Conservation (phyloP, 176 grass and related monocot species). For the Metroxylon sagu region DNA sequence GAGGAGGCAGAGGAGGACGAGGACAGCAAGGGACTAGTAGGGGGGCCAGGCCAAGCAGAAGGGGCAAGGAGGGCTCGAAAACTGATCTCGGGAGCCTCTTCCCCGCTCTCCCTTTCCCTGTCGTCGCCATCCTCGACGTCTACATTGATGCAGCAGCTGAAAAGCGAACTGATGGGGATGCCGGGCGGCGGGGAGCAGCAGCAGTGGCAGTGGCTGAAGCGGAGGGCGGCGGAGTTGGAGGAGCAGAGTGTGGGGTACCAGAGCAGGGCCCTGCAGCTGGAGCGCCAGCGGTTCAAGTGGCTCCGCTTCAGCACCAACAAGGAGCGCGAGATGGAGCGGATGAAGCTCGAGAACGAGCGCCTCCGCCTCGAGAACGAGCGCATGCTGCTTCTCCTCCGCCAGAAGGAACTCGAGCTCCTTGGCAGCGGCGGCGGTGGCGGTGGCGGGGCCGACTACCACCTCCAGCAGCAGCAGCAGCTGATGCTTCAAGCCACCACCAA, state of each 20-base stretch:
- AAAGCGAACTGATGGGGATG: conserved; percentile 34
- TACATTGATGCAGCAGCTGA: conserved; percentile 43
- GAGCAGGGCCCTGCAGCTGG: conserved; percentile 32
- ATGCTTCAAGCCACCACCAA: too few species aligned
- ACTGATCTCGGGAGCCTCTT: conserved; percentile 6
- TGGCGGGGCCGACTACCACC: neutral
- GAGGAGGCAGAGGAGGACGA: conserved; percentile 15
- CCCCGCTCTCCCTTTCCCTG: conserved; percentile 21
- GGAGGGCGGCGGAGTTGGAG: conserved; percentile 51
- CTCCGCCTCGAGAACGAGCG: conserved; percentile 44
- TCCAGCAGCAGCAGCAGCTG: too few species aligned
- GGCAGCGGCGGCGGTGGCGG: conserved; percentile 16
- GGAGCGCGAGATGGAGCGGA: conserved; percentile 70
- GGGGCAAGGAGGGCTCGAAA: neutral
- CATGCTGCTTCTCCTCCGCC: conserved; percentile 71
- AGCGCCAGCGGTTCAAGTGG: conserved; percentile 68
- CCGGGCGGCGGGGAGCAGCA: conserved; percentile 26
- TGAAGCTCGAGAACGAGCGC: conserved; percentile 50
- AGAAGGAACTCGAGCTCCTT: conserved; percentile 55
- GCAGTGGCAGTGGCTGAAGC: conserved; percentile 38
- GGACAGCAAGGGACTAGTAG: conserved; percentile 18
- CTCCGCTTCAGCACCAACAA: conserved; percentile 57
- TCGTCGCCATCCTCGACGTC: conserved; percentile 15
- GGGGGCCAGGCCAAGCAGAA: conserved; percentile 1
- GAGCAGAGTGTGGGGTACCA: conserved; percentile 50